Conservation (phyloP, 192 early-diverging fungal genomes). For the Coemansia sp. region DNA sequence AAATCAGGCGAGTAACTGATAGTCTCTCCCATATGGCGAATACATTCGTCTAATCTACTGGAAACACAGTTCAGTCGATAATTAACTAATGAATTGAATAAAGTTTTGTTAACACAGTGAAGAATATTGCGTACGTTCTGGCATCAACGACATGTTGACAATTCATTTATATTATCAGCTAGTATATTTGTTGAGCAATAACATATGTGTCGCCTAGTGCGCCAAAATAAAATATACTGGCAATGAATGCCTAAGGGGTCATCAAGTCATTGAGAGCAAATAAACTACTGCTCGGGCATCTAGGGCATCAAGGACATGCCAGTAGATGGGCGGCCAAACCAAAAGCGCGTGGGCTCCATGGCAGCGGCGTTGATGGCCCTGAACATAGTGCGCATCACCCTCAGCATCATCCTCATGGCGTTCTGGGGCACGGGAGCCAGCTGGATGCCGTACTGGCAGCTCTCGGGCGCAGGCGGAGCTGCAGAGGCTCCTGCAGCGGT, state of each 20-base stretch:
- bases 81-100: no score
- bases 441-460: conserved; percentile 14
- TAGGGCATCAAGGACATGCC: not conserved
- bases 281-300: not conserved
- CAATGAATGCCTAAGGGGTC: not conserved
- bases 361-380: not conserved
- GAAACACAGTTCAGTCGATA: no score
- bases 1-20: no score
- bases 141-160: no score
- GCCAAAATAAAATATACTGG: not conserved
- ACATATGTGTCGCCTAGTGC: not conserved
- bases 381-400: not conserved
- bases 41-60: no score
- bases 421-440: conserved; percentile 2
- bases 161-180: no score
- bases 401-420: not conserved
- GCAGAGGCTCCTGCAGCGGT: not conserved
- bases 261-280: not conserved
- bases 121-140: no score
- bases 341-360: not conserved
- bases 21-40: no score
- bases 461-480: not conserved
- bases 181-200: not conserved
- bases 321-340: not conserved
- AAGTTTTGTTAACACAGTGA: no score